Percentiles rank a stretch among this genome's conserved stretches.
These are phyloP conservation scores for Ambrosia hybrid DNA, from an alignment of 140 eudicot genomes.

Conservation along the genomic window DNA sequence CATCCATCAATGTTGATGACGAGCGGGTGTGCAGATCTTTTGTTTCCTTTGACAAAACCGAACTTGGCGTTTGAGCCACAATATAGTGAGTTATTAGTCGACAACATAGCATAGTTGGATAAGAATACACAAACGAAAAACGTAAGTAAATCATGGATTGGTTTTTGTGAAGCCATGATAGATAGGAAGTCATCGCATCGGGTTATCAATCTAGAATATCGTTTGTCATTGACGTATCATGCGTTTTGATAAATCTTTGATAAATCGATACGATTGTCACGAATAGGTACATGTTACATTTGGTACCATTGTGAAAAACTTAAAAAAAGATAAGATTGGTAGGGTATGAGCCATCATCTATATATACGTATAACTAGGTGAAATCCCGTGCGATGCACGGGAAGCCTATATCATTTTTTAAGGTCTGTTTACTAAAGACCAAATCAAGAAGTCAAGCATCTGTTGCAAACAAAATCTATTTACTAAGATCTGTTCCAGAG, in stretches of 20 bases:
- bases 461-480: too few species aligned
- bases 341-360: neutral
- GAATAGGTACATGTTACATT: neutral
- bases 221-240: neutral
- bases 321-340: neutral
- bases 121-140: conserved; percentile 14
- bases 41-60: neutral
- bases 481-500: too few species aligned
- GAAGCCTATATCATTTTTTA: too few species aligned
- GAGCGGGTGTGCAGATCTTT: neutral
- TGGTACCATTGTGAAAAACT: neutral
- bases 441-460: too few species aligned
- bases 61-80: conserved; percentile 2
- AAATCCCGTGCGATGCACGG: too few species aligned
- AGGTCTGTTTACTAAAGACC: too few species aligned
- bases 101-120: conserved; percentile 13
- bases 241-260: neutral
- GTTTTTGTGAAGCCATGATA: neutral
- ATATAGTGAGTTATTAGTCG: conserved; percentile 19
- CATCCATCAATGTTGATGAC: conserved; percentile 6
- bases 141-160: conserved; percentile 13
- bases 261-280: neutral
- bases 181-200: too few species aligned
- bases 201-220: too few species aligned
- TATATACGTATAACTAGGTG: too few species aligned